Conservation (phyloP, 352 stramenopile genomes). For the Phytophthora litchii region DNA sequence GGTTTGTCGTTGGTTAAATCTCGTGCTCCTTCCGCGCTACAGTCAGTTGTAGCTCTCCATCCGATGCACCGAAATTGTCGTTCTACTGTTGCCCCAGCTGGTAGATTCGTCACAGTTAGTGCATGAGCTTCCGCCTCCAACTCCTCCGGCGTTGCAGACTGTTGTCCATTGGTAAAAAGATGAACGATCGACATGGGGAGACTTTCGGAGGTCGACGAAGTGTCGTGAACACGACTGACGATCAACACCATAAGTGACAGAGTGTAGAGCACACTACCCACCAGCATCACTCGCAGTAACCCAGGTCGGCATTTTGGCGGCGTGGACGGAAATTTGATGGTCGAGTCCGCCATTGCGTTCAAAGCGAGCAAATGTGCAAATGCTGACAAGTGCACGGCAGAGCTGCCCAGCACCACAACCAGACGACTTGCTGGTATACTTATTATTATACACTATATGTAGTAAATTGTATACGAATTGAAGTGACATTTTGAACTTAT, state of each 20-base stretch:
- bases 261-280: conserved; percentile 27
- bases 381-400: conserved; percentile 11
- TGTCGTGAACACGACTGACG: conserved; percentile 26
- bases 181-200: conserved; percentile 20
- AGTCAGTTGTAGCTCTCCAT: conserved; percentile 26
- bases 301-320: conserved; percentile 26
- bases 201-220: conserved; percentile 7
- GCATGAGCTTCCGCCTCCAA: conserved; percentile 18
- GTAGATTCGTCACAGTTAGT: conserved; percentile 14
- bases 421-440: no score
- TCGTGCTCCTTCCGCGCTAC: conserved; percentile 16
- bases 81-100: conserved; percentile 15
- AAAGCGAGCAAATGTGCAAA: conserved; percentile 5
- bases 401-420: conserved; percentile 12
- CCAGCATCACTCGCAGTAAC: conserved; percentile 24
- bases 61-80: conserved; percentile 30
- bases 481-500: no score
- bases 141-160: conserved; percentile 21
- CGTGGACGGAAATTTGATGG: conserved; percentile 6
- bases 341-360: conserved; percentile 22
- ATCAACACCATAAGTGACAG: conserved; percentile 8
- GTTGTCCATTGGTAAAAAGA: conserved; percentile 16
- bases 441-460: no score
- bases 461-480: no score
- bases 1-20: conserved; percentile 27